phyloP scores from a whole-genome alignment of 192 early-diverging fungal species.

The Backusella morwellensis region DNA sequence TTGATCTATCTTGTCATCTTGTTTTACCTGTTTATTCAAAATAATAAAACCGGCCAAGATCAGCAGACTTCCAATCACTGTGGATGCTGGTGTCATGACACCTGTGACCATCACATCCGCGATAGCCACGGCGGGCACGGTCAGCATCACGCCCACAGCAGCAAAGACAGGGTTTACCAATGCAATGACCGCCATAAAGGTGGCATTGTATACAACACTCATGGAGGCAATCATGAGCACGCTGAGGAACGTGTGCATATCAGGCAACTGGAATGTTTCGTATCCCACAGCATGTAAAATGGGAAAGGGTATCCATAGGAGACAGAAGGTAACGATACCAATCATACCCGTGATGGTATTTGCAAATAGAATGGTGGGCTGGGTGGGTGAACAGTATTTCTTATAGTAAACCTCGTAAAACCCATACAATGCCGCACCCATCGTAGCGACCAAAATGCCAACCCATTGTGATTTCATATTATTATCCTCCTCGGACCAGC shows the following conservation, averaged over 20 bases:
- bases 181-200: conserved; percentile 76
- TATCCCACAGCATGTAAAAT: conserved; percentile 56
- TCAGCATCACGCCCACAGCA: conserved; percentile 78
- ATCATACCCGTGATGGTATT: conserved; percentile 71
- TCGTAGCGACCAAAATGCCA: conserved; percentile 60
- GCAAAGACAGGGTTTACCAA: conserved; percentile 72
- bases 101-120: conserved; percentile 53
- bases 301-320: conserved; percentile 76
- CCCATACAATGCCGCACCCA: conserved; percentile 69
- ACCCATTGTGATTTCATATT: neutral
- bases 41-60: conserved; percentile 56
- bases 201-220: conserved; percentile 75
- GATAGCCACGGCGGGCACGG: conserved; percentile 68
- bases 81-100: conserved; percentile 47
- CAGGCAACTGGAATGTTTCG: conserved; percentile 70
- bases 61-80: conserved; percentile 48
- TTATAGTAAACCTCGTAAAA: conserved; percentile 84
- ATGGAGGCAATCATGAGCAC: conserved; percentile 66
- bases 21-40: conserved; percentile 31
- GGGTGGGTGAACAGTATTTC: conserved; percentile 63
- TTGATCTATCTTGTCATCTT: conserved; percentile 24
- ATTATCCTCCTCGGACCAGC: conserved; percentile 25
- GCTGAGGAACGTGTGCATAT: conserved; percentile 41
- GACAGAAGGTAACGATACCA: conserved; percentile 61
- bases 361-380: conserved; percentile 66